A percentile compares a stretch with the other conserved stretches of the same genome.
Conservation (phyloP, 495 filamentous ascomycete species). For the Hypoxylon trugodes region DNA sequence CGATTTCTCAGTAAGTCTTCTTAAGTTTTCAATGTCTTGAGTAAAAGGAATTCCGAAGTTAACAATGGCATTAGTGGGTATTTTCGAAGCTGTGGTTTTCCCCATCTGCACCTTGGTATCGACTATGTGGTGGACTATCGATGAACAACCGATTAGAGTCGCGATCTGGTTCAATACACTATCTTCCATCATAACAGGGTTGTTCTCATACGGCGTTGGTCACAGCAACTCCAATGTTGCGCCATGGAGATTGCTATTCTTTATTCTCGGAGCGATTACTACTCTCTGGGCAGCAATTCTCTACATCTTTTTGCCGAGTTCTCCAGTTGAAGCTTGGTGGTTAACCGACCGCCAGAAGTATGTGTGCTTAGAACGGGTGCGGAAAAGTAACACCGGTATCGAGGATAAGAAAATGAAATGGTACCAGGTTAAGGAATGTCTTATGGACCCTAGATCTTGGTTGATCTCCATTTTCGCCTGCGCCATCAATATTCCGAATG, state of each 20-base stretch:
- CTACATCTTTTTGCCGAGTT: constrained; percentile 64
- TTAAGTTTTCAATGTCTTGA: too few species aligned
- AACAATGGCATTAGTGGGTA: constrained; percentile 5
- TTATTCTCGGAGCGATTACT: constrained; percentile 58
- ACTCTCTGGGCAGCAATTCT: constrained; percentile 61
- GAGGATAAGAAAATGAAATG: constrained; percentile 60
- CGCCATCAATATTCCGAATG: constrained; percentile 60
- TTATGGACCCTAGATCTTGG: constrained; percentile 65
- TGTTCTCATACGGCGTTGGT: constrained; percentile 30
- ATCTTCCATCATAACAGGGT: constrained; percentile 48
- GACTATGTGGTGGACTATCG: constrained; percentile 28
- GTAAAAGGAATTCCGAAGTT: not conserved
- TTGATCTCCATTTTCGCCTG: constrained; percentile 65
- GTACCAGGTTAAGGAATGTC: constrained; percentile 66
- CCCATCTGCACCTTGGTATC: constrained; percentile 30
- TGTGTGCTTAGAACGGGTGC: constrained; percentile 28
- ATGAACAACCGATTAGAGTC: constrained; percentile 35
- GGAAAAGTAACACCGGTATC: constrained; percentile 47
- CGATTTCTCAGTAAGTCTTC: constrained; percentile 16
- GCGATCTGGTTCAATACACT: constrained; percentile 63
- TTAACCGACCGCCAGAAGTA: constrained; percentile 51
- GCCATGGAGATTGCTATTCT: constrained; percentile 51
- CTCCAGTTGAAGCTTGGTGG: constrained; percentile 55
- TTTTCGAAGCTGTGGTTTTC: constrained; percentile 27
- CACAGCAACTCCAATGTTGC: constrained; percentile 33